Conservation (phyloP, 371 early-diverging fungal genomes). For the Coemansia sp. region DNA sequence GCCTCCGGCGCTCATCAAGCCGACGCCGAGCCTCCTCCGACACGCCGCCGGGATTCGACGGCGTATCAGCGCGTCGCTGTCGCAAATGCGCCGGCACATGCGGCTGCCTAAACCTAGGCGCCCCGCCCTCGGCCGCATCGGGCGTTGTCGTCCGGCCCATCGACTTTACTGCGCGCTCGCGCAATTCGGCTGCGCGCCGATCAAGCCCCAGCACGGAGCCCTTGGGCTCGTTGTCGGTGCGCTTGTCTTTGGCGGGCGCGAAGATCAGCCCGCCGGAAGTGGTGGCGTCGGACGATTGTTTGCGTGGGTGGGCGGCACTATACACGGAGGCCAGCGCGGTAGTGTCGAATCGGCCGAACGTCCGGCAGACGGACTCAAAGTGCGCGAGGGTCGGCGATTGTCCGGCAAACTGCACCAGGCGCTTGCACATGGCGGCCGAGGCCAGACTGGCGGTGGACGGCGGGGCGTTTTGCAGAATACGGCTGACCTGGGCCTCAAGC, state of each 20-base stretch:
- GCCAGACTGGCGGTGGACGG: conserved; percentile 12
- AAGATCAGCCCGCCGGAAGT: conserved; percentile 32
- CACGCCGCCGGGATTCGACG: conserved; percentile 40
- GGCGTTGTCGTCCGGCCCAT: conserved; percentile 4
- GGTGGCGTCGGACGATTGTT: not conserved
- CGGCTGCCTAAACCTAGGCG: conserved; percentile 15
- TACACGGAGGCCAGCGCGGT: conserved; percentile 24
- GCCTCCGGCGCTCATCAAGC: conserved; percentile 33
- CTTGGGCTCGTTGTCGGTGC: not conserved
- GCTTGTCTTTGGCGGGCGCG: conserved; percentile 17
- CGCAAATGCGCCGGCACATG: conserved; percentile 16
- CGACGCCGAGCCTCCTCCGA: conserved; percentile 25
- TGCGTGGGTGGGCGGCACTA: conserved; percentile 16
- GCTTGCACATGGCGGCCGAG: conserved; percentile 26
- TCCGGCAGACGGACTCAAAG: conserved; percentile 39
- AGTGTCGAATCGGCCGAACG: conserved; percentile 47
- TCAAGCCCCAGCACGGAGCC: conserved; percentile 38
- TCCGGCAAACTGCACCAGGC: conserved; percentile 36
- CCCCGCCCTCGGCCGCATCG: not conserved
- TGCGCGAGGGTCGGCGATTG: conserved; percentile 12
- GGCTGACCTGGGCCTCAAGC: conserved; percentile 24
- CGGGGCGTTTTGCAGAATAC: conserved; percentile 20
- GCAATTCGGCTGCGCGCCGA: conserved; percentile 25
- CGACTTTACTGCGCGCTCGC: conserved; percentile 24
- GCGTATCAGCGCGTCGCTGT: conserved; percentile 34